phyloP scores from a whole-genome alignment of 176 grass and related monocot genomes.

The Avena atlantica region DNA sequence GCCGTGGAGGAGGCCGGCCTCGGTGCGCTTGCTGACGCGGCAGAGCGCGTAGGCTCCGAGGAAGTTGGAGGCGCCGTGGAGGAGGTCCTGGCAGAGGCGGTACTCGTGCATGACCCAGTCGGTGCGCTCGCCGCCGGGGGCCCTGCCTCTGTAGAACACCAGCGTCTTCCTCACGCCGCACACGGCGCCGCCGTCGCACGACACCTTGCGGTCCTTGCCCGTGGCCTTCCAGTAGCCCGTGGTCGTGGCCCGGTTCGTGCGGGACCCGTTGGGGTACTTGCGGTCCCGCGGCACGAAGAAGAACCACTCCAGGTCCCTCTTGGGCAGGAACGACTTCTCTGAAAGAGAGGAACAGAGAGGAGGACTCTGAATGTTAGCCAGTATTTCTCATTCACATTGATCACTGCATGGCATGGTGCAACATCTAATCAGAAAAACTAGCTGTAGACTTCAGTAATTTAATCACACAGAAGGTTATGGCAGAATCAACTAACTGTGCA shows the following conservation, averaged over 20 bases:
- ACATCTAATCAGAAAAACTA: background rate
- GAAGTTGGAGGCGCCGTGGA: constrained; percentile 81
- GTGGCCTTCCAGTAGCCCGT: constrained; percentile 98
- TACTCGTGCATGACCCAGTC: constrained; percentile 99
- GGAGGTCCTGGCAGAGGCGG: constrained; percentile 84
- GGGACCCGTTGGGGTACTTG: constrained; percentile 95
- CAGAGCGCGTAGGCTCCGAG: constrained; percentile 73
- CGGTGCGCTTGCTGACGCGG: constrained; percentile 82
- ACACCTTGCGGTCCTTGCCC: constrained; percentile 88
- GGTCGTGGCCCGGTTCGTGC: constrained; percentile 85
- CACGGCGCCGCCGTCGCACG: constrained; percentile 59
- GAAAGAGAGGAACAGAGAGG: background rate
- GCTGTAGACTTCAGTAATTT: background rate
- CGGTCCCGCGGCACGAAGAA: constrained; percentile 94
- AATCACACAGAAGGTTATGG: background rate
- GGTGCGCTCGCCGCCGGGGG: constrained; percentile 93
- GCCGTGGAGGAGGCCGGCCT: constrained; percentile 49
- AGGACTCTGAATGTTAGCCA: background rate
- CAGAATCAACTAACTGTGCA: background rate
- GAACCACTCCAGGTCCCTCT: constrained; percentile 95
- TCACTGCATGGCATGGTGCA: background rate
- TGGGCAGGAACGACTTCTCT: constrained; percentile 98
- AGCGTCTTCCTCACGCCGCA: constrained; percentile 93
- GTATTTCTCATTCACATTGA: background rate
- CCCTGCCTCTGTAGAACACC: constrained; percentile 89